Evolutionary conservation across 2,329 filamentous ascomycete genomes (phyloP), one percentile per base, ranked within the genome.

Genomic region (Penicillium aurantiogriseum): DNA sequence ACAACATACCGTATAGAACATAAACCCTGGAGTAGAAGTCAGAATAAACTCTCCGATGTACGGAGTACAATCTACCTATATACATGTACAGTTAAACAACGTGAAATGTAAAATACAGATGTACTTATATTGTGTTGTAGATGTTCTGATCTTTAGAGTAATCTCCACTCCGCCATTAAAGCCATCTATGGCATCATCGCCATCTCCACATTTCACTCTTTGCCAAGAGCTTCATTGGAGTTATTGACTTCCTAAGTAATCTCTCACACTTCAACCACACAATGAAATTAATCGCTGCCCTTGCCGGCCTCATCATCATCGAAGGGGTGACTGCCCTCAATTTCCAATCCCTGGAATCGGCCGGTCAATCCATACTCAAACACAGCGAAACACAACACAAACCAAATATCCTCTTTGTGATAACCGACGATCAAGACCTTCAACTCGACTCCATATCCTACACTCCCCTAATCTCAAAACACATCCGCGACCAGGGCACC

Each of bases 351-450:
- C 48, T 58, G 1, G 63, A 64, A 21, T 43, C 42, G 38, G 29
- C 52, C 3, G 51, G 66, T 13, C 57, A 67, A 23, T 56, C 61
- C 6, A 42, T 59, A 27, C 19, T 60, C 21, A 48, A 51, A 10
- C 11, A 40, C 3, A 38, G 27, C 27, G 27, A 65, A 60, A 40
- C 49, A 15, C 38, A 36, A 19, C 54, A 45, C 31, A 64, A 59
- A 23, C 77, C 81, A 0, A 89, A 89, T 61, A 83, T 89, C 45
- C 75, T 90, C 21, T 86, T 89, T 66, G 84, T 89, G 56, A 76
- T 89, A 39, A 87, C 85, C 0, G 87, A 89, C 59, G 87, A 89
- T 60, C 87, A 89, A 65, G 87, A 89, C 65, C 71, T 84, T 1
- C 80, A 83, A 40, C 76, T 89, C 63, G 76, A 84, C 46, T 88